Percentiles rank a stretch among this genome's conserved stretches.
These are phyloP conservation scores for Dictyostelium purpureum DNA, from an alignment of 78 protist genomes.

Conservation along the genomic window DNA sequence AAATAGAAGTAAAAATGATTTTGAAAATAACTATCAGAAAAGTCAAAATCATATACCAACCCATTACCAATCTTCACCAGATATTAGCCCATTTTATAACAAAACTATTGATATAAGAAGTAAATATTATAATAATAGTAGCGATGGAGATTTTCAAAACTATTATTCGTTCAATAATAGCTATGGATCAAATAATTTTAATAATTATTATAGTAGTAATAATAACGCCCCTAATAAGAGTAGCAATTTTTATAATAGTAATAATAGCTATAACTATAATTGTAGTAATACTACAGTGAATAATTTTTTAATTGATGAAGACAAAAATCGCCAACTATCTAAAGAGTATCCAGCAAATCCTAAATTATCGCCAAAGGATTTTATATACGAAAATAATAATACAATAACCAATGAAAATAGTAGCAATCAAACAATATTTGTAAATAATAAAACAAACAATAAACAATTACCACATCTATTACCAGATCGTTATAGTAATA, in stretches of 20 bases:
- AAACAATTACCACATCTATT: too few species aligned
- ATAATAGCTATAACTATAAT: too few species aligned
- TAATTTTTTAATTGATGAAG: too few species aligned
- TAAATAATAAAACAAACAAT: background rate
- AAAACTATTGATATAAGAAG: background rate
- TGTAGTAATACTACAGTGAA: too few species aligned
- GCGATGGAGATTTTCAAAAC: background rate
- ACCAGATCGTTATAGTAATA: background rate
- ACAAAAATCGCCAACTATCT: too few species aligned
- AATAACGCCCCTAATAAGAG: too few species aligned
- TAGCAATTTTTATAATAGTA: too few species aligned
- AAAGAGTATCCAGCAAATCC: too few species aligned
- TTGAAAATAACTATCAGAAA: background rate
- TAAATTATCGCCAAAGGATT: too few species aligned
- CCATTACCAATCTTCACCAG: background rate
- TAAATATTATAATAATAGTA: background rate
- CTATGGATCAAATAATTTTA: background rate
- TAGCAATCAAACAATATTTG: background rate
- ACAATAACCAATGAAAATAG: background rate
- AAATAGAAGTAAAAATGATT: background rate
- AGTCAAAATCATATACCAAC: background rate
- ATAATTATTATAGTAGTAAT: too few species aligned
- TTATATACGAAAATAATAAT: background rate
- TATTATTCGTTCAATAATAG: too few species aligned
- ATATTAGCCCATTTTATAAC: background rate